Conservation (phyloP, 2,329 filamentous ascomycete species). For the Scorias spongiosa region DNA sequence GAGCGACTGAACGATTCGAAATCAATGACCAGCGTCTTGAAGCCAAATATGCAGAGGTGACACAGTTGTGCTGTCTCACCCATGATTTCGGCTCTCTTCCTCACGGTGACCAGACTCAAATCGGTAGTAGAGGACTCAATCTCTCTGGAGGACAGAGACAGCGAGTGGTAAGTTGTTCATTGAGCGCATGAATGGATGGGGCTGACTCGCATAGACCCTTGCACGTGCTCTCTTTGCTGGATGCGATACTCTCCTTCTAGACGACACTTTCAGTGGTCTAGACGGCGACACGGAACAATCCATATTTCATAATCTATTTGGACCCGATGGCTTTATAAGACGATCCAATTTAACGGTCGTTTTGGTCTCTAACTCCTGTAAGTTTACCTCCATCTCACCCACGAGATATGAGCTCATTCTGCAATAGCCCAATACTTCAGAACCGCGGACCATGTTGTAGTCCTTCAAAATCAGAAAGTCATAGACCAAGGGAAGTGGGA, state of each 20-base stretch:
- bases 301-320: background rate
- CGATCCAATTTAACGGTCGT: background rate
- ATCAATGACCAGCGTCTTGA: background rate
- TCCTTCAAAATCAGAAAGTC: background rate
- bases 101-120: constrained; percentile 66
- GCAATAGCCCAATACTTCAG: background rate
- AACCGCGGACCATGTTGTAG: background rate
- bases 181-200: background rate
- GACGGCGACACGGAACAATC: background rate
- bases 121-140: constrained; percentile 74
- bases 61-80: background rate
- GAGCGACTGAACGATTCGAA: background rate
- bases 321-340: background rate
- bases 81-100: constrained; percentile 64
- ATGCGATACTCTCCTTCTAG: background rate
- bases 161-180: constrained; percentile 40
- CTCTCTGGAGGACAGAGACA: constrained; percentile 72
- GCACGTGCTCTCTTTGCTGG: background rate
- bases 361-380: background rate
- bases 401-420: background rate
- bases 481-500: background rate
- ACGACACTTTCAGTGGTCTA: constrained; percentile 1
- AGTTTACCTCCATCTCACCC: background rate
- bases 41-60: background rate
- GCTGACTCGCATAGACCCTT: background rate